phyloP scores from a whole-genome alignment of 1,284 basidiomycete genomes.

The Sanghuangporus weigelae region DNA sequence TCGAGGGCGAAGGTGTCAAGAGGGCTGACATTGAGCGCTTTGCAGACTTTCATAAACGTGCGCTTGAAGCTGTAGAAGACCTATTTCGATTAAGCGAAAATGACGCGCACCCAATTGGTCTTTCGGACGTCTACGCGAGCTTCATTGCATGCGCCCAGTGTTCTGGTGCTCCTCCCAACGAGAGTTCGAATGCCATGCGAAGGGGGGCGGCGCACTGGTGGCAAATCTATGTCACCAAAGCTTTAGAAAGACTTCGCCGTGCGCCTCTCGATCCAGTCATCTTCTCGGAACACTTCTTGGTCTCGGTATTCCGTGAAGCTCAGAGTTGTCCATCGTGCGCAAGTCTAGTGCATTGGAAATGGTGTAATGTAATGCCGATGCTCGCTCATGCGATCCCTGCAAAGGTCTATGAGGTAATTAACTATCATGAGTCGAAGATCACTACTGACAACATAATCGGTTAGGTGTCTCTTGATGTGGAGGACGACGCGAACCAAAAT shows the following conservation, averaged over 20 bases:
- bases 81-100: neutral
- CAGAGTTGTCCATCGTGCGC: neutral
- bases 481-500: neutral
- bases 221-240: neutral
- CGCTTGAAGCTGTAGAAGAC: neutral
- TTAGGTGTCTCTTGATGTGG: neutral
- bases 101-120: neutral
- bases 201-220: neutral
- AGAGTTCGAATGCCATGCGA: neutral
- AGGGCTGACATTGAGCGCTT: neutral
- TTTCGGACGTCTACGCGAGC: slow-evolving; percentile 1
- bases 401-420: neutral
- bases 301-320: slow-evolving; percentile 1
- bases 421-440: neutral
- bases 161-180: neutral
- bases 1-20: neutral
- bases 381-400: neutral
- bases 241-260: neutral
- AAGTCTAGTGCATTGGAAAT: slow-evolving; percentile 2
- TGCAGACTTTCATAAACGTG: neutral
- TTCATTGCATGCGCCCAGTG: slow-evolving; percentile 1
- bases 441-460: neutral
- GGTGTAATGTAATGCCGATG: slow-evolving; percentile 2
- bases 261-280: neutral
- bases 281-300: neutral